Evolutionary conservation across 352 stramenopile genomes (phyloP).

Genomic region (Globisporangium irregulare): DNA sequence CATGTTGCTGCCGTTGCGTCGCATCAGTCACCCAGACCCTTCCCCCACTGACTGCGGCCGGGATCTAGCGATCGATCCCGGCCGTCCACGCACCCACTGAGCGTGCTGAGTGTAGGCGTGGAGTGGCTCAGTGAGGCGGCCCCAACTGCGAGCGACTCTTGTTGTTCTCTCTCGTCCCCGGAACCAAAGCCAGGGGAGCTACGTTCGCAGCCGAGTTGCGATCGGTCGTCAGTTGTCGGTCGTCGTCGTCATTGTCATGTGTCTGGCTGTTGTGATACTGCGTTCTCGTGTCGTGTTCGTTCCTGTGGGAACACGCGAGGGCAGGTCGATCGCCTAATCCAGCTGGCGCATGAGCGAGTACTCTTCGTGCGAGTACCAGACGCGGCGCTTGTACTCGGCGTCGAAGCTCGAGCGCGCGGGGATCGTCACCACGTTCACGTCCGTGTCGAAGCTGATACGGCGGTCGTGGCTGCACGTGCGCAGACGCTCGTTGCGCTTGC

Average conservation of each 20-base stretch:
- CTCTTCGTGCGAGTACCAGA: conserved; percentile 78
- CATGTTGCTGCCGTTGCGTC: background rate
- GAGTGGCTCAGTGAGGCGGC: conserved; percentile 7
- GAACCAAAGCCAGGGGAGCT: background rate
- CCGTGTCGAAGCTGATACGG: conserved; percentile 75
- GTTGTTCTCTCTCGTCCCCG: background rate
- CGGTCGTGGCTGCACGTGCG: conserved; percentile 68
- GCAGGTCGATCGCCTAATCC: background rate
- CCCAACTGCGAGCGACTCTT: conserved; percentile 10
- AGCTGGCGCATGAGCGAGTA: conserved; percentile 51
- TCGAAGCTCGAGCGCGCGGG: conserved; percentile 68
- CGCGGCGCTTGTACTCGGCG: conserved; percentile 67
- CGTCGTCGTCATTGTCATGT: background rate
- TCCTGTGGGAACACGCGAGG: background rate
- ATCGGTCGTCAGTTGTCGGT: conserved; percentile 8
- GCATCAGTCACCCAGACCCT: background rate
- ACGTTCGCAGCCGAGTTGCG: conserved; percentile 8
- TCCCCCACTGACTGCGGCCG: conserved; percentile 8
- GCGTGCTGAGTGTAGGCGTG: background rate
- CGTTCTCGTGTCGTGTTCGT: conserved; percentile 2
- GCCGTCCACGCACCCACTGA: background rate
- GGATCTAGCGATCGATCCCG: conserved; percentile 17
- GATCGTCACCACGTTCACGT: conserved; percentile 73
- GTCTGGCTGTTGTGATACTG: background rate
- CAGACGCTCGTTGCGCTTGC: conserved; percentile 33